Evolutionary conservation across 2,329 filamentous ascomycete species (phyloP), one percentile per base, ranked within the genome.

Genomic region (Trichoderma hamatum): DNA sequence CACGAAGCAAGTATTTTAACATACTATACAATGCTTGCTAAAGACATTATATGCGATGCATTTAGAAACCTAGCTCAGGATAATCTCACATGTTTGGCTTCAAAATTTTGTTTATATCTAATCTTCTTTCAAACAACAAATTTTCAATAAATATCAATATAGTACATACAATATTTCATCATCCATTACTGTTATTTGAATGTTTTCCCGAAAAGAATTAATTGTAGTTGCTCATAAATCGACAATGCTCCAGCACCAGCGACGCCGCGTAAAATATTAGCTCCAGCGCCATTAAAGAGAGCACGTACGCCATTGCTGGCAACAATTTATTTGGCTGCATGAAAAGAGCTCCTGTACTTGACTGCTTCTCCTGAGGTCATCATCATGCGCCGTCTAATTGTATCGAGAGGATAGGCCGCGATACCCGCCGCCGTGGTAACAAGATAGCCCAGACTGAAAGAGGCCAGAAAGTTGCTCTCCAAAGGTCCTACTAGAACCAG

Each of bases 391-490:
- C 61, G 49, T 1, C 65, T 43, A 24, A 68, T 68, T 5, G 65
- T 68, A 14, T 68, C 56, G 2, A 62, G n/a, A 5, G 54, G 56
- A 14, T 68, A 68, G 0, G 65, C 56, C 11, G 54, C 56, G 7
- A 62, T 68, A 14, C 56, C 61, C 11, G 61, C 56, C 10, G 56
- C 65, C 16, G 65, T 62, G 1, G 65, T 61, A 16, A 36, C 56
- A 28, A 36, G 51, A 30, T 62, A 68, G 9, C 55, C 65, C 1
- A 68, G 30, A 6, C 30, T 36, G 5, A 68, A 68, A 9, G 65
- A 68, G 14, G 56, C 66, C 3, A 68, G n/a, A n/a, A 62, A 63
- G 13, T 55, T 63, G 66, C 55, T 68, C 5, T 68, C 43, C 4
- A 46, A 19, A 52, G 66, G 19, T 11, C 66, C 58, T 11, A 68